These are phyloP conservation scores for Penicillium cosmopolitanum DNA, from an alignment of 495 filamentous ascomycete genomes.

Conservation along the genomic window DNA sequence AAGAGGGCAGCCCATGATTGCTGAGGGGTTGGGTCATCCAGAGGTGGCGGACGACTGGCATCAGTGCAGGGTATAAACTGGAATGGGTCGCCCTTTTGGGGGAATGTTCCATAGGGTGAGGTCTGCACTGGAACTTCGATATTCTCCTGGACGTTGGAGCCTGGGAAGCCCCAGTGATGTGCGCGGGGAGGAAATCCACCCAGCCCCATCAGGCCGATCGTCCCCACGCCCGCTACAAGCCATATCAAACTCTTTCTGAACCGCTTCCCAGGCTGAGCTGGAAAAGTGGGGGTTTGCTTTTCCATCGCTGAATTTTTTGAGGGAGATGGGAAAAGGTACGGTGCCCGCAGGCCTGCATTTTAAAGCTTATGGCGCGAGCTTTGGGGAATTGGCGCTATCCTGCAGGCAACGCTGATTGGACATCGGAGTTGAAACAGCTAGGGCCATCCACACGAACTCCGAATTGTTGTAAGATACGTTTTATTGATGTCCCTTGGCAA, in stretches of 20 bases:
- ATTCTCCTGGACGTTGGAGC: background rate
- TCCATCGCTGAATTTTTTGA: background rate
- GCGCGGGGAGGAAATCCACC: constrained; percentile 9
- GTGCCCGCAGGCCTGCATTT: no score
- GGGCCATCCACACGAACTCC: no score
- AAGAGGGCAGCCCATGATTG: constrained; percentile 24
- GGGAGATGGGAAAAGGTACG: background rate
- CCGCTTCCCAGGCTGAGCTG: background rate
- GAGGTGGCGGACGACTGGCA: constrained; percentile 16
- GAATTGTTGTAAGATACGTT: no score
- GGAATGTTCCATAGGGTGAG: constrained; percentile 17
- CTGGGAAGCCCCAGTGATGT: constrained; percentile 2
- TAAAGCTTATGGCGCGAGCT: no score
- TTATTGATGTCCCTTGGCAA: no score
- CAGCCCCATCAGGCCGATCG: constrained; percentile 6
- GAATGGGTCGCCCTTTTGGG: constrained; percentile 18
- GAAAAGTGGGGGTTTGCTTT: background rate
- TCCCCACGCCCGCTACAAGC: background rate
- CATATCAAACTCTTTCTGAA: background rate
- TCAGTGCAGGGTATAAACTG: constrained; percentile 24
- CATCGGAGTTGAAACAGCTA: no score
- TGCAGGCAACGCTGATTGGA: no score
- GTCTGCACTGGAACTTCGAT: background rate
- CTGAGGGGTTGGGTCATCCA: constrained; percentile 14
- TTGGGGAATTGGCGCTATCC: no score